These are phyloP conservation scores for Cystobasidium pallidum DNA, from an alignment of 1,284 basidiomycete genomes.

Conservation along the genomic window DNA sequence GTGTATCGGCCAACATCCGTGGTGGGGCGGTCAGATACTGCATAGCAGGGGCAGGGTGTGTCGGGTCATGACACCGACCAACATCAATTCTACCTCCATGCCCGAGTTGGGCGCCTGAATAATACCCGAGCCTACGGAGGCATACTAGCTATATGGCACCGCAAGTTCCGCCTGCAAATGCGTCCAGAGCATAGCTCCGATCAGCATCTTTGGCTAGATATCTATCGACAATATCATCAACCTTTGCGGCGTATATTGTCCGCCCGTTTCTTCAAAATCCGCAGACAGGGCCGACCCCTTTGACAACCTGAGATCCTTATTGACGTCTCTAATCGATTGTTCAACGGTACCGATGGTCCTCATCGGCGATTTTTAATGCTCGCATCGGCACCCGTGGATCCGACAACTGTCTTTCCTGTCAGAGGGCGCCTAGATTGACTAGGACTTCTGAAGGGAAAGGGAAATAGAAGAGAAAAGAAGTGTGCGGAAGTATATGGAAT, in stretches of 20 bases:
- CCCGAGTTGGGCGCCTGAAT: no score
- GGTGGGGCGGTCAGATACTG: no score
- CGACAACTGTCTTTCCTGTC: not conserved
- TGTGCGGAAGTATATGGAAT: no score
- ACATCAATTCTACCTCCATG: no score
- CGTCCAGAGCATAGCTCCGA: not conserved
- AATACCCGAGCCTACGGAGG: not conserved
- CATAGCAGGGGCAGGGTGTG: no score
- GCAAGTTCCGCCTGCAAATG: not conserved
- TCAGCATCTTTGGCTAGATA: not conserved
- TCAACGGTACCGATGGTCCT: not conserved
- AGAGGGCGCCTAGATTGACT: no score
- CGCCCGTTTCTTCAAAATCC: not conserved
- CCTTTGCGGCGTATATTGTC: not conserved
- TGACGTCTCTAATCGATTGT: not conserved
- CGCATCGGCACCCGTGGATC: not conserved
- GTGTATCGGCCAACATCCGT: no score
- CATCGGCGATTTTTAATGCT: not conserved
- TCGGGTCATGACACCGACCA: no score
- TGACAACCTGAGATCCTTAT: not conserved
- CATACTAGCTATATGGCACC: not conserved
- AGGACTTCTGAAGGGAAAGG: no score
- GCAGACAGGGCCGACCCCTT: not conserved
- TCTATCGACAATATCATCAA: not conserved
- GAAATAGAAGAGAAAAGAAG: no score